Evolutionary conservation across 306 rosid species (phyloP), one percentile per base, ranked within the genome.

Genomic region (Geum urbanum): DNA sequence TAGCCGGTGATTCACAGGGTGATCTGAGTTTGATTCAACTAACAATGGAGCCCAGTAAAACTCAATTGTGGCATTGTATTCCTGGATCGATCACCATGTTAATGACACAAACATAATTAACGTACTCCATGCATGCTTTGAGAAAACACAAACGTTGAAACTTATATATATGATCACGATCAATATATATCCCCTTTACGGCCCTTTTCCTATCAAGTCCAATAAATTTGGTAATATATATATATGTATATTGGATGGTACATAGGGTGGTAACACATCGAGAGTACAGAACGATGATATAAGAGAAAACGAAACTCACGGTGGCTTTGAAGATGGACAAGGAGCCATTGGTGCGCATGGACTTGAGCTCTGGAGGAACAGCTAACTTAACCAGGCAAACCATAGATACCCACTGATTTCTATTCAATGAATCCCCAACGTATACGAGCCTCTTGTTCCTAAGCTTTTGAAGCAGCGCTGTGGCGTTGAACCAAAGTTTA

Each of bases 351-450:
- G 76, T 73, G 40, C 67, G 84, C 87, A 94, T 84, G 82, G 92
- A 76, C 75, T 87, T 89, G 76, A 81, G 75, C 5, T 66, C 18
- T 32, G 80, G 52, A 16, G 86, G 77, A 11, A 87, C 12, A 5
- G 58, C 66, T 22, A 90, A 82, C 19, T 87, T 89, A 8, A 88
- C 70, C 57, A 92, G 86, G 69, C 98, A 92, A 54, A 90, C 87
- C 96, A 94, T 86, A 9, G 98, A 94, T 75, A 88, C 88, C 98
- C 98, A 94, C 81, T 90, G 96, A 46, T 95, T 95, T 76, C 96
- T 82, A 65, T 92, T 90, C 64, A 92, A 81, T 15, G 98, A 92
- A 77, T 92, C 98, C 35, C 98, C 97, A 22, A 88, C 97, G 77
- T 84, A 92, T 64, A 88, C 76, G 67, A 92, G 86, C 80, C 97